Conservation (phyloP, 169 alveolate genomes). For the Cryptosporidium viatorum region DNA sequence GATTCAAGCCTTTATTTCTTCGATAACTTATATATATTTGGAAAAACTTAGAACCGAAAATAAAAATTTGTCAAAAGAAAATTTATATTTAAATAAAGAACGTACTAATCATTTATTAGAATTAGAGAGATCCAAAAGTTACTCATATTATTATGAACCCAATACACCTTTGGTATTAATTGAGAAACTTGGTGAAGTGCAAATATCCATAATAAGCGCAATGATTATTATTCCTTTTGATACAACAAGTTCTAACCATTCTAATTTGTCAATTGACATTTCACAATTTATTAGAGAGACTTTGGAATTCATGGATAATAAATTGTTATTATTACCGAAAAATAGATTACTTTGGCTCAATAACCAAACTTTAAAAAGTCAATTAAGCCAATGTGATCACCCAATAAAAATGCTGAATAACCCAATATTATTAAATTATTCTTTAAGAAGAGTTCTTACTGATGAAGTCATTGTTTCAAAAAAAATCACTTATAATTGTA, state of each 20-base stretch:
- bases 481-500: neutral
- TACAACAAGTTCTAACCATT: neutral
- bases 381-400: neutral
- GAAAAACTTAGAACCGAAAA: neutral
- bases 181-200: constrained; percentile 32
- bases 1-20: constrained; percentile 9
- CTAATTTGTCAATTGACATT: constrained; percentile 1
- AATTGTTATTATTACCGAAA: constrained; percentile 24
- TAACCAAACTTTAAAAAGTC: neutral
- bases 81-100: neutral
- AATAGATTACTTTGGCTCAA: constrained; percentile 32
- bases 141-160: constrained; percentile 9
- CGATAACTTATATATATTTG: neutral
- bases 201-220: constrained; percentile 10
- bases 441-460: constrained; percentile 29
- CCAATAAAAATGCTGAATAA: neutral
- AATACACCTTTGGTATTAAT: constrained; percentile 24
- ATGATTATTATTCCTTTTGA: neutral
- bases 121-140: neutral
- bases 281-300: neutral
- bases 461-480: constrained; percentile 17
- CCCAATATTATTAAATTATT: constrained; percentile 18
- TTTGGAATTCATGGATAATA: neutral
- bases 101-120: neutral
- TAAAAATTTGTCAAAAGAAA: neutral